Evolutionary conservation across 2,329 filamentous ascomycete genomes (phyloP).

Genomic region (Pseudocercospora ulei): DNA sequence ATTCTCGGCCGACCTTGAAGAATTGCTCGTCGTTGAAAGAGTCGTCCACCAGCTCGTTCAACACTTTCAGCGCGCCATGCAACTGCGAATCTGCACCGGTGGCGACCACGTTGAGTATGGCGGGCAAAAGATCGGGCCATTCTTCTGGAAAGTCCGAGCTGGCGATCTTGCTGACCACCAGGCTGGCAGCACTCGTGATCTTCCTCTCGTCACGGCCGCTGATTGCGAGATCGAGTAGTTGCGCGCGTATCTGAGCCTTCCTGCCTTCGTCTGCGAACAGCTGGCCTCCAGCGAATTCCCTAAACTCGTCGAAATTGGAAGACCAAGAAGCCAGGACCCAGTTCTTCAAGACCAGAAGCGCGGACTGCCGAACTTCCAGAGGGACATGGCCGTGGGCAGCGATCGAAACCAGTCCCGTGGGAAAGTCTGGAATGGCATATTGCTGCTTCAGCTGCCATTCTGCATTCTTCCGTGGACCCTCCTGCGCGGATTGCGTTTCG

Average conservation of each 20-base stretch:
- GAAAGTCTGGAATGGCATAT: conserved; percentile 60
- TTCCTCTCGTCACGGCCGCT: conserved; percentile 67
- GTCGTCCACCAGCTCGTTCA: conserved; percentile 84
- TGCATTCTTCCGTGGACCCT: conserved; percentile 71
- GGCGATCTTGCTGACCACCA: conserved; percentile 86
- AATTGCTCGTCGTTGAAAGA: conserved; percentile 91
- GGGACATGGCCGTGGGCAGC: conserved; percentile 65
- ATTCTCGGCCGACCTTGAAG: conserved; percentile 75
- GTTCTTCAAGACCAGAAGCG: conserved; percentile 66
- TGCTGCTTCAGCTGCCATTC: conserved; percentile 71
- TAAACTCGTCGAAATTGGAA: conserved; percentile 59
- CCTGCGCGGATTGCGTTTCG: conserved; percentile 69
- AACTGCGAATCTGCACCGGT: conserved; percentile 67
- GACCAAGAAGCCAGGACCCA: conserved; percentile 84
- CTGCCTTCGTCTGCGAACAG: conserved; percentile 58
- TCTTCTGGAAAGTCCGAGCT: conserved; percentile 85
- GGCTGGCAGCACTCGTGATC: conserved; percentile 81
- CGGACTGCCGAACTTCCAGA: conserved; percentile 68
- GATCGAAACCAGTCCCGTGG: conserved; percentile 68
- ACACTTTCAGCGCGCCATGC: conserved; percentile 79
- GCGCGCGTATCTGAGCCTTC: conserved; percentile 62
- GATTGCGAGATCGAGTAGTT: conserved; percentile 67
- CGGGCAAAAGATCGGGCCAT: conserved; percentile 82
- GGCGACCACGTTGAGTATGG: conserved; percentile 66
- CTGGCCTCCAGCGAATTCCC: conserved; percentile 49